Percentiles rank a stretch among this genome's conserved stretches.
Evolutionary conservation across 768 basidiomycete genomes (phyloP).

Genomic region (Boletellus sp.): DNA sequence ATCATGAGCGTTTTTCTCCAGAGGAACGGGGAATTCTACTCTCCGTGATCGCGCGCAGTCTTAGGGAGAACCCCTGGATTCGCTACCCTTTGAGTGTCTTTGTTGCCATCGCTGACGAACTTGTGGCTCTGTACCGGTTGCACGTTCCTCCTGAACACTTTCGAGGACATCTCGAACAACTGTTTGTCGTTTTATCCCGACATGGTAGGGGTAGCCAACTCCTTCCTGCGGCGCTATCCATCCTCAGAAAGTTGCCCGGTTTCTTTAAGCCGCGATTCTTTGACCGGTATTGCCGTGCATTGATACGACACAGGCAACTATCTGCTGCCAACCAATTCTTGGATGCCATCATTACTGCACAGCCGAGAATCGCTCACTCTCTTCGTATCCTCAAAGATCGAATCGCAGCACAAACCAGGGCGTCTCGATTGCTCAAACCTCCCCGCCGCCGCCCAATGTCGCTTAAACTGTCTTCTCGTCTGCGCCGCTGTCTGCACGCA

Average conservation of each 20-base stretch:
- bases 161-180: slow-evolving; percentile 42
- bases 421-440: slow-evolving; percentile 5
- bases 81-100: slow-evolving; percentile 30
- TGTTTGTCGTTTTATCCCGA: slow-evolving; percentile 38
- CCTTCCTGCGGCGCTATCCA: slow-evolving; percentile 38
- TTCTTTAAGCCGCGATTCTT: slow-evolving; percentile 42
- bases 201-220: slow-evolving; percentile 36
- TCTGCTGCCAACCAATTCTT: slow-evolving; percentile 32
- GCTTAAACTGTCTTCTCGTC: slow-evolving; percentile 16
- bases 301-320: slow-evolving; percentile 42
- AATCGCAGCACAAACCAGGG: slow-evolving; percentile 5
- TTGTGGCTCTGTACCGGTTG: slow-evolving; percentile 36
- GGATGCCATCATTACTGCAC: slow-evolving; percentile 15
- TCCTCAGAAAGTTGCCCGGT: slow-evolving; percentile 32
- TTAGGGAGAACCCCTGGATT: slow-evolving; percentile 34
- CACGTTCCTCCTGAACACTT: slow-evolving; percentile 38
- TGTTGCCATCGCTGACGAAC: slow-evolving; percentile 31
- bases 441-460: slow-evolving; percentile 7
- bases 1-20: slow-evolving; percentile 27
- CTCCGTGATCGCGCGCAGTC: slow-evolving; percentile 34
- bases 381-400: slow-evolving; percentile 6
- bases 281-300: slow-evolving; percentile 33
- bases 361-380: slow-evolving; percentile 13
- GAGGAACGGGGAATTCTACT: slow-evolving; percentile 37
- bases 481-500: slow-evolving; percentile 4